phyloP scores from a whole-genome alignment of 352 stramenopile genomes.

The Phytophthora hybrid region DNA sequence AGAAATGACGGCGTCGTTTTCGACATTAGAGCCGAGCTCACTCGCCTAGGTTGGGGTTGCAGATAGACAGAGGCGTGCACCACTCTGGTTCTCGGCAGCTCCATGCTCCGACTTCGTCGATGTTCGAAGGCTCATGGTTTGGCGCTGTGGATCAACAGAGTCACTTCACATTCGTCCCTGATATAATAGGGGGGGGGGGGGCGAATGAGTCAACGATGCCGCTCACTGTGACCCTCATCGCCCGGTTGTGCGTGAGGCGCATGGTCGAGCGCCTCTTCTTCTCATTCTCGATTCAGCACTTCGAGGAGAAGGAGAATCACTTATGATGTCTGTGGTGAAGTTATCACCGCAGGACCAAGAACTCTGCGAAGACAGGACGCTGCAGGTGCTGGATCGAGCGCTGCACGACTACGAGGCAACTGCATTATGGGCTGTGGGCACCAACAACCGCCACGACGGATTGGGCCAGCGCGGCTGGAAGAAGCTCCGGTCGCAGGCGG shows the following conservation, averaged over 20 bases:
- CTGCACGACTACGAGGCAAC: neutral
- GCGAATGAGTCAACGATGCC: neutral
- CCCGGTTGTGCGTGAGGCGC: neutral
- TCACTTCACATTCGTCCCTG: neutral
- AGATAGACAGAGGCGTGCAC: neutral
- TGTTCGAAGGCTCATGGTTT: neutral
- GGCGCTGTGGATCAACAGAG: neutral
- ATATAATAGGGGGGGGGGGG: no score
- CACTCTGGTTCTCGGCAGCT: neutral
- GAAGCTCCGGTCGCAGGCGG: neutral
- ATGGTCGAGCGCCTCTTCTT: neutral
- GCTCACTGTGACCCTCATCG: neutral
- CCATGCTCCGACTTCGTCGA: neutral
- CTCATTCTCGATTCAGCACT: neutral
- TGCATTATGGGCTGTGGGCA: neutral
- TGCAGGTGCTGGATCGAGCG: slow-evolving; percentile 2
- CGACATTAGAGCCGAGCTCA: neutral
- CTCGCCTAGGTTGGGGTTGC: neutral
- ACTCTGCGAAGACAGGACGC: neutral
- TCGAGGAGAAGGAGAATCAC: neutral
- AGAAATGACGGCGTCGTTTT: neutral
- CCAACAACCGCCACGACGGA: slow-evolving; percentile 1
- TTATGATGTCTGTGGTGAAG: neutral
- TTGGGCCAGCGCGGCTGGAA: neutral
- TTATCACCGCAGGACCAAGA: neutral